These are phyloP conservation scores for Talaromyces islandicus DNA, from an alignment of 2,329 filamentous ascomycete genomes.

Conservation along the genomic window DNA sequence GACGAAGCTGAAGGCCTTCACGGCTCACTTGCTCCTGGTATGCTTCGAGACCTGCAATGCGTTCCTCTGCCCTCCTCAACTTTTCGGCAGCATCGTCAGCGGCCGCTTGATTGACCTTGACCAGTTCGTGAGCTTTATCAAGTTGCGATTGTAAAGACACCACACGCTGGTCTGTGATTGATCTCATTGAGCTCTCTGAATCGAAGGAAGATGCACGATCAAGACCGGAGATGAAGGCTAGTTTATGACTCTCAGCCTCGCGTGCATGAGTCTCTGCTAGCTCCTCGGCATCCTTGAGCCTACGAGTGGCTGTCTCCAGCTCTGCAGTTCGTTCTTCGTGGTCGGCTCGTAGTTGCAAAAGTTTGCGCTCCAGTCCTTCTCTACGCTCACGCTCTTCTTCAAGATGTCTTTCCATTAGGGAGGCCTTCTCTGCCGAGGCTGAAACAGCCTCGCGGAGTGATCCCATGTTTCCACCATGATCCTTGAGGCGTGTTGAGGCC, in stretches of 20 bases:
- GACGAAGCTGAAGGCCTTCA: constrained; percentile 81
- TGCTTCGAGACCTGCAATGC: constrained; percentile 90
- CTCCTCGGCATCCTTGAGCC: constrained; percentile 79
- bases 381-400: constrained; percentile 69
- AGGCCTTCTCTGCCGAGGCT: constrained; percentile 71
- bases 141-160: constrained; percentile 73
- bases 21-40: constrained; percentile 97
- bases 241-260: constrained; percentile 79
- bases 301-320: constrained; percentile 65
- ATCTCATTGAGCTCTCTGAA: constrained; percentile 27
- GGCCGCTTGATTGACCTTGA: constrained; percentile 82
- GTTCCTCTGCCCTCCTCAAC: constrained; percentile 85
- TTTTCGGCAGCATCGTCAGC: constrained; percentile 84
- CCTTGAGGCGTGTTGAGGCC: constrained; percentile 59
- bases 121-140: constrained; percentile 68
- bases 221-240: constrained; percentile 75
- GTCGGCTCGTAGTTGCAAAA: constrained; percentile 70
- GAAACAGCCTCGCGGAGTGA: constrained; percentile 71
- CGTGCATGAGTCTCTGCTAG: constrained; percentile 78
- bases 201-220: constrained; percentile 59
- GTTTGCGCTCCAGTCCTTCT: constrained; percentile 68
- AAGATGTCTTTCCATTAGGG: constrained; percentile 71
- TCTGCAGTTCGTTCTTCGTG: constrained; percentile 76
- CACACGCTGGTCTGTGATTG: constrained; percentile 52
- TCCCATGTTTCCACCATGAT: constrained; percentile 64